These are phyloP conservation scores for Fragaria vesca DNA, from an alignment of 306 rosid genomes.

Conservation along the genomic window DNA sequence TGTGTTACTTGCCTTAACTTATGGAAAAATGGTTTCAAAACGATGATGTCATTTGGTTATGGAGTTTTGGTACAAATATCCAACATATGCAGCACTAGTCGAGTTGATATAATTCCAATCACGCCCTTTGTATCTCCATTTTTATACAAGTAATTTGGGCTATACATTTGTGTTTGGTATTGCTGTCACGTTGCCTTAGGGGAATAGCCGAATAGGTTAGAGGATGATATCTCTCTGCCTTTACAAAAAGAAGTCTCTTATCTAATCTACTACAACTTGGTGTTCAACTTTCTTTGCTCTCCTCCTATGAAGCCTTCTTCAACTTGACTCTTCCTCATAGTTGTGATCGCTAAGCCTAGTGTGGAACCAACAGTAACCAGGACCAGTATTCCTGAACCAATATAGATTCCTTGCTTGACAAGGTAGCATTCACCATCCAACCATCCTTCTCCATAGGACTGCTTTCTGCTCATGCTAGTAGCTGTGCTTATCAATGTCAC, in stretches of 20 bases:
- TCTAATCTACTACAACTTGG: conserved; percentile 8
- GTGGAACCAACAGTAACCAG: conserved; percentile 42
- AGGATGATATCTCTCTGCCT: not conserved
- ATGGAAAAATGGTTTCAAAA: not conserved
- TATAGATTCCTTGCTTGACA: conserved; percentile 53
- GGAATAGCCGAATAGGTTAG: not conserved
- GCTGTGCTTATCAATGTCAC: conserved; percentile 46
- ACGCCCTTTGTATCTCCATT: not conserved
- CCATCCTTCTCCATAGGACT: conserved; percentile 78
- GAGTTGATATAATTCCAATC: not conserved
- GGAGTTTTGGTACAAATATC: not conserved
- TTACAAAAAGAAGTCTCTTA: not conserved
- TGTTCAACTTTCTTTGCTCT: conserved; percentile 12
- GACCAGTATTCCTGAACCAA: conserved; percentile 54
- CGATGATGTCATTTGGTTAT: not conserved
- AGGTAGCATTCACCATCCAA: conserved; percentile 79
- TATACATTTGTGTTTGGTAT: not conserved
- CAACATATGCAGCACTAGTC: not conserved
- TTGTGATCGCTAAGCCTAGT: conserved; percentile 43
- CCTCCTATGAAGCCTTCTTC: not conserved
- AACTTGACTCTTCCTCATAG: conserved; percentile 28
- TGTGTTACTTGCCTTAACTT: not conserved
- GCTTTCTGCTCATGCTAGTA: conserved; percentile 74
- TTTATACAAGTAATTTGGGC: not conserved
- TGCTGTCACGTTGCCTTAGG: not conserved